Conservation (phyloP, 2,329 filamentous ascomycete species). For the Dothistroma pini region DNA sequence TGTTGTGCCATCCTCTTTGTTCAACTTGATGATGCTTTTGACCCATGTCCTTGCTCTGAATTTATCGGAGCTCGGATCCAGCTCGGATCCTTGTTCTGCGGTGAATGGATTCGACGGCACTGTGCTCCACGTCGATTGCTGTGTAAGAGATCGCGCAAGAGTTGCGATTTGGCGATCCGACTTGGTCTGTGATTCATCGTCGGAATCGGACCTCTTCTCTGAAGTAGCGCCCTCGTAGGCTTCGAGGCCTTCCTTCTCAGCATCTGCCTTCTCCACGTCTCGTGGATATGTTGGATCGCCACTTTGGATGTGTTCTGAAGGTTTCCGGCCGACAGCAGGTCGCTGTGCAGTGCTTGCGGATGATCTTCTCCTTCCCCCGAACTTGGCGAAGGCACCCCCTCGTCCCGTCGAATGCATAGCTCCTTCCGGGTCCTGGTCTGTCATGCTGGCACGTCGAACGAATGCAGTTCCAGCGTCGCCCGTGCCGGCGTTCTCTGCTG, state of each 20-base stretch:
- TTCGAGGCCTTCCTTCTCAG: constrained; percentile 28
- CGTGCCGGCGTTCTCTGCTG: constrained; percentile 37
- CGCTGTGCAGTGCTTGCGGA: constrained; percentile 8
- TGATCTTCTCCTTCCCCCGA: constrained; percentile 10
- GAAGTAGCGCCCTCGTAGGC: constrained; percentile 18
- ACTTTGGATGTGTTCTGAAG: constrained; percentile 4
- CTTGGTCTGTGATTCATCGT: constrained; percentile 16
- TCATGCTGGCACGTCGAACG: constrained; percentile 20
- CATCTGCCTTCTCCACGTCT: constrained; percentile 16
- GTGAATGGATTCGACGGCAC: constrained; percentile 40
- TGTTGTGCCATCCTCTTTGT: constrained; percentile 40
- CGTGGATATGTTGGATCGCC: constrained; percentile 6
- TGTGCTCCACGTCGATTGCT: constrained; percentile 37
- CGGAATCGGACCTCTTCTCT: constrained; percentile 21
- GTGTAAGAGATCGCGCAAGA: constrained; percentile 43
- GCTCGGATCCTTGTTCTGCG: constrained; percentile 40
- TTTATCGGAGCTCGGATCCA: constrained; percentile 46
- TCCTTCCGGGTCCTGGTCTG: constrained; percentile 22
- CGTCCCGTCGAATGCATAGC: constrained; percentile 13
- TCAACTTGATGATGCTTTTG: constrained; percentile 48
- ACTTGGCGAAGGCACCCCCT: constrained; percentile 14
- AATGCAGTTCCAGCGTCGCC: constrained; percentile 34
- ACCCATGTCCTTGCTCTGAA: constrained; percentile 50
- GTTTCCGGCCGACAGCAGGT: constrained; percentile 1
- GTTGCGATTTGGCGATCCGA: constrained; percentile 42